phyloP scores from a whole-genome alignment of 257 asterid species.

The Apocynum venetum region DNA sequence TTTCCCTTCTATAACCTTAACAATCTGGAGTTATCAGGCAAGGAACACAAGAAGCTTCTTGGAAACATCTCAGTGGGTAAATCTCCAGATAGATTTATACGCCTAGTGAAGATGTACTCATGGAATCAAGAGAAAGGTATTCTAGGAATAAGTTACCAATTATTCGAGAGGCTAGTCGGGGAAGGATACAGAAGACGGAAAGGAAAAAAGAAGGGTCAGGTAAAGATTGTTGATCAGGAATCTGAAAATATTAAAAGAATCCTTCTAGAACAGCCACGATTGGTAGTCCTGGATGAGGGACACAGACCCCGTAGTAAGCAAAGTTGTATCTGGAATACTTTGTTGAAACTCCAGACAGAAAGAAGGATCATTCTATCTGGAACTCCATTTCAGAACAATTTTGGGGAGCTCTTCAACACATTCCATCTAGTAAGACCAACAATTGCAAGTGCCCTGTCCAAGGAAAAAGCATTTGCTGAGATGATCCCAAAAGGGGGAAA shows the following conservation, averaged over 20 bases:
- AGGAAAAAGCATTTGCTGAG: conserved; percentile 28
- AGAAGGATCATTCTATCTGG: conserved; percentile 62
- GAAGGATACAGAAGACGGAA: conserved; percentile 11
- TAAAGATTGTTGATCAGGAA: not conserved
- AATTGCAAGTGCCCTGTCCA: conserved; percentile 30
- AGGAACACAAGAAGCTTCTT: conserved; percentile 23
- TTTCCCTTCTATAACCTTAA: conserved; percentile 48
- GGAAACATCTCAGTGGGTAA: not conserved
- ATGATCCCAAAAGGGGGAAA: conserved; percentile 20
- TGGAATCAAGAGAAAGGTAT: conserved; percentile 39
- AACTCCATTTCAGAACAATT: conserved; percentile 68
- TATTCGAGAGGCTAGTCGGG: conserved; percentile 45
- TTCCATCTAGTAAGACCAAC: conserved; percentile 49
- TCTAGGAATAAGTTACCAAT: conserved; percentile 50
- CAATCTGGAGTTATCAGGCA: conserved; percentile 26
- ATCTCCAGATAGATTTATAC: conserved; percentile 16
- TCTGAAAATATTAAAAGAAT: conserved; percentile 25
- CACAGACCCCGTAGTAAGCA: conserved; percentile 52
- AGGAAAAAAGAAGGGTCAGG: conserved; percentile 4
- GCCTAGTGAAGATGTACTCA: conserved; percentile 33
- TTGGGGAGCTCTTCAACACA: conserved; percentile 51
- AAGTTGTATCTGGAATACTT: conserved; percentile 50
- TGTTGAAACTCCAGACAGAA: conserved; percentile 33
- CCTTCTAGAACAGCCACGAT: conserved; percentile 45
- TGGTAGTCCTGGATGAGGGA: conserved; percentile 63